A percentile compares a stretch with the other conserved stretches of the same genome.
Evolutionary conservation across 129 eudicot species (phyloP).

Genomic region (Tagetes patula): DNA sequence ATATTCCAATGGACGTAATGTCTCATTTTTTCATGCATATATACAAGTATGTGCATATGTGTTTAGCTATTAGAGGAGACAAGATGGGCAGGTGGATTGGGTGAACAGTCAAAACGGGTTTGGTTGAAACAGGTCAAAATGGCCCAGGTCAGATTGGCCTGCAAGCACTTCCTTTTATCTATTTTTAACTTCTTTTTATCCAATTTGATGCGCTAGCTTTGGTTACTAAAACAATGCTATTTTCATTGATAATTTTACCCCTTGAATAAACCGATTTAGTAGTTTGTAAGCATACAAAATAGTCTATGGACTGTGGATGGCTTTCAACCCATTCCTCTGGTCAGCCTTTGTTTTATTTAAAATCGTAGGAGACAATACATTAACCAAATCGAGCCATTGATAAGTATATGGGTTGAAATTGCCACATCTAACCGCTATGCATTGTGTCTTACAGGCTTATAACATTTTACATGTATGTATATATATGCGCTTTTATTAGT

Average conservation of each 20-base stretch:
- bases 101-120: neutral
- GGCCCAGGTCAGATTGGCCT: neutral
- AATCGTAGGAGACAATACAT: neutral
- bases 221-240: neutral
- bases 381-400: conserved; percentile 2
- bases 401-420: neutral
- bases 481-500: neutral
- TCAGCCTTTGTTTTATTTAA: neutral
- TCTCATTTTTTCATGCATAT: conserved; percentile 18
- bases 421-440: neutral
- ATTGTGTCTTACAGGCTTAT: neutral
- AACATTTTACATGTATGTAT: neutral
- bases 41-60: neutral
- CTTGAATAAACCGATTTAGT: neutral
- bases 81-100: neutral
- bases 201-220: neutral
- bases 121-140: neutral
- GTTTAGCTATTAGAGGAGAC: neutral
- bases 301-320: neutral
- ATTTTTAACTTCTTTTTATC: neutral
- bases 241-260: neutral
- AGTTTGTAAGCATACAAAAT: neutral
- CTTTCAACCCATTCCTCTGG: neutral
- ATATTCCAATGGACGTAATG: neutral
- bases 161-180: neutral